phyloP scores from a whole-genome alignment of 352 stramenopile species.

The Globisporangium nunn region DNA sequence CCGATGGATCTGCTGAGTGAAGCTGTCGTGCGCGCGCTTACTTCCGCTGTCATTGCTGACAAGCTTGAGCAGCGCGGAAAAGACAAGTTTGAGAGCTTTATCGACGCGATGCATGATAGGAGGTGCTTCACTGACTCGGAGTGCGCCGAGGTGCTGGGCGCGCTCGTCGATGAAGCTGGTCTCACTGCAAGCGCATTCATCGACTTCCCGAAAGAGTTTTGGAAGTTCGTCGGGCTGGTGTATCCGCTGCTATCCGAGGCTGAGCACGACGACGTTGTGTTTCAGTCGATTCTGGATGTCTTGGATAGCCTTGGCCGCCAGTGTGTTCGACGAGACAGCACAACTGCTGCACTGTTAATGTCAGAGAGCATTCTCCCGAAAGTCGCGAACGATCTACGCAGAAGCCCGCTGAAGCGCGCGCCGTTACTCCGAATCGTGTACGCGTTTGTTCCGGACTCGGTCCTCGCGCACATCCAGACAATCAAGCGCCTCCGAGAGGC shows the following conservation, averaged over 20 bases:
- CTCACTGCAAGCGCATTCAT: conserved; percentile 56
- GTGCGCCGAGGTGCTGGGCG: conserved; percentile 24
- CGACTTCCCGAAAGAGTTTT: conserved; percentile 79
- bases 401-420: conserved; percentile 31
- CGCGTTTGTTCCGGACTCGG: conserved; percentile 42
- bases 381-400: conserved; percentile 22
- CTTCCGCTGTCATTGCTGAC: conserved; percentile 14
- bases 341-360: conserved; percentile 37
- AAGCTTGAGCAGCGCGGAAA: conserved; percentile 34
- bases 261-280: conserved; percentile 38
- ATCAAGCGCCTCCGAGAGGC: conserved; percentile 74
- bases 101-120: conserved; percentile 41
- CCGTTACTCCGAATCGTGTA: conserved; percentile 53
- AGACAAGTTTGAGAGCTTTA: conserved; percentile 66
- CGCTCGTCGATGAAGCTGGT: conserved; percentile 39
- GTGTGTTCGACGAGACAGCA: conserved; percentile 36
- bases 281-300: conserved; percentile 23
- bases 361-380: conserved; percentile 50
- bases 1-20: conserved; percentile 66
- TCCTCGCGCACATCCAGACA: conserved; percentile 57
- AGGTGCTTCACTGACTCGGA: conserved; percentile 31
- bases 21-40: conserved; percentile 27
- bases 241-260: conserved; percentile 42
- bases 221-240: conserved; percentile 55
- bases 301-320: conserved; percentile 36